These are phyloP conservation scores for Aspergillus udagawae DNA, from an alignment of 2,329 filamentous ascomycete species.

Conservation along the genomic window DNA sequence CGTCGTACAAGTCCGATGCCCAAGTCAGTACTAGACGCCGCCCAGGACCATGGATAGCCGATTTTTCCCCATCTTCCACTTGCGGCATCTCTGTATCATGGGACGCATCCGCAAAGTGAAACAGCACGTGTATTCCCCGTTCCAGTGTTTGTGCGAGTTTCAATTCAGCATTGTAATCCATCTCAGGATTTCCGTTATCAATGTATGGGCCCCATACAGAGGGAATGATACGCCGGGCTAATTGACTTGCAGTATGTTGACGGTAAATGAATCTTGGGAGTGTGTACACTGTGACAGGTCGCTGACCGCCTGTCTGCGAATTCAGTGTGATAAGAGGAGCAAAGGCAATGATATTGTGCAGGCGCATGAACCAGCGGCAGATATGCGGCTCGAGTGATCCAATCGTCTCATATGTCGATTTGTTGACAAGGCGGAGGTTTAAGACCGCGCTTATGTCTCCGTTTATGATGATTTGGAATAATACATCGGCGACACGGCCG, in stretches of 20 bases:
- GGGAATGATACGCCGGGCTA: conserved; percentile 23
- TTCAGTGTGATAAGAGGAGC: conserved; percentile 49
- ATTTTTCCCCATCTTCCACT: conserved; percentile 2
- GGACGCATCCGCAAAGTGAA: conserved; percentile 27
- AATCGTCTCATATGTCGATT: conserved; percentile 23
- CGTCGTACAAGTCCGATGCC: conserved; percentile 19
- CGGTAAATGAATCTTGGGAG: conserved; percentile 21
- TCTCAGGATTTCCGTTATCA: conserved; percentile 17
- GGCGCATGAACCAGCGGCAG: conserved; percentile 25
- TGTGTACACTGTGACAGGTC: conserved; percentile 18
- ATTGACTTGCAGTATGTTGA: conserved; percentile 15
- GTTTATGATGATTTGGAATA: conserved; percentile 27
- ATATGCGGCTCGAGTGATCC: conserved; percentile 23
- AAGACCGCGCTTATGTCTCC: conserved; percentile 19
- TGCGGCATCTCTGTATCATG: conserved; percentile 13
- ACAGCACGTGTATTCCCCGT: conserved; percentile 25
- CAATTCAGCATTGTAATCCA: conserved; percentile 25
- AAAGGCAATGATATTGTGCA: conserved; percentile 56
- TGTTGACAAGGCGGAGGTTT: conserved; percentile 23
- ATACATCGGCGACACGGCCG: conserved; percentile 24
- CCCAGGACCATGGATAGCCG: conserved; percentile 12
- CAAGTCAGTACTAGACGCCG: conserved; percentile 13
- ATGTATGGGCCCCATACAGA: conserved; percentile 27
- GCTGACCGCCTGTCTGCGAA: conserved; percentile 19
- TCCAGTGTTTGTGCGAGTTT: conserved; percentile 22